A percentile compares a stretch with the other conserved stretches of the same genome.
Conservation (phyloP, 768 basidiomycete genomes). For the Amanita rimosa region DNA sequence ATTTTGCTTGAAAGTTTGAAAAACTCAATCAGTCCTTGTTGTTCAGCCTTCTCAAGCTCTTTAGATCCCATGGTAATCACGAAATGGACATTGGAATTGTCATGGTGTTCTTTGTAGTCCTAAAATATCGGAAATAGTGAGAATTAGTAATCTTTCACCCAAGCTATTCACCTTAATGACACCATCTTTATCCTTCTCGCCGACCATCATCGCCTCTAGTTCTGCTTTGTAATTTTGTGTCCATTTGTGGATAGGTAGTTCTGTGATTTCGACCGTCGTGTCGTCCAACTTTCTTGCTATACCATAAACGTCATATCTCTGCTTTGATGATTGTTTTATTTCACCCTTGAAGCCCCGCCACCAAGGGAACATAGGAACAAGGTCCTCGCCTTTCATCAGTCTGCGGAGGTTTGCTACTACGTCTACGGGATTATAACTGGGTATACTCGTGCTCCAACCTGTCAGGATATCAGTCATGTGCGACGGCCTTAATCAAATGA, state of each 20-base stretch:
- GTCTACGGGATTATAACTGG: constrained; percentile 86
- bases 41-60: constrained; percentile 78
- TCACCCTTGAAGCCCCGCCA: constrained; percentile 92
- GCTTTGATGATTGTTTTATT: constrained; percentile 69
- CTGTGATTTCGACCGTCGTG: constrained; percentile 89
- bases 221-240: constrained; percentile 89
- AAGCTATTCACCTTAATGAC: constrained; percentile 54
- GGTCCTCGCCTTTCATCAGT: constrained; percentile 76
- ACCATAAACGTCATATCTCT: constrained; percentile 81
- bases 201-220: constrained; percentile 73
- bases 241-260: constrained; percentile 93
- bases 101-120: constrained; percentile 98
- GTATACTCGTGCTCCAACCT: constrained; percentile 95
- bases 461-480: background rate
- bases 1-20: constrained; percentile 85
- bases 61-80: constrained; percentile 70
- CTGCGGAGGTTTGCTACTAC: constrained; percentile 82
- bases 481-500: background rate
- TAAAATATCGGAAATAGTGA: constrained; percentile 18
- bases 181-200: constrained; percentile 68
- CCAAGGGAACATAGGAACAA: constrained; percentile 88
- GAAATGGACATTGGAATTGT: constrained; percentile 87
- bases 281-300: constrained; percentile 66
- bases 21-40: constrained; percentile 80
- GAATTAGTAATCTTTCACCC: background rate